A percentile compares a stretch with the other conserved stretches of the same genome.
These are phyloP conservation scores for Phytophthora gonapodyides DNA, from an alignment of 352 stramenopile genomes.

Conservation along the genomic window DNA sequence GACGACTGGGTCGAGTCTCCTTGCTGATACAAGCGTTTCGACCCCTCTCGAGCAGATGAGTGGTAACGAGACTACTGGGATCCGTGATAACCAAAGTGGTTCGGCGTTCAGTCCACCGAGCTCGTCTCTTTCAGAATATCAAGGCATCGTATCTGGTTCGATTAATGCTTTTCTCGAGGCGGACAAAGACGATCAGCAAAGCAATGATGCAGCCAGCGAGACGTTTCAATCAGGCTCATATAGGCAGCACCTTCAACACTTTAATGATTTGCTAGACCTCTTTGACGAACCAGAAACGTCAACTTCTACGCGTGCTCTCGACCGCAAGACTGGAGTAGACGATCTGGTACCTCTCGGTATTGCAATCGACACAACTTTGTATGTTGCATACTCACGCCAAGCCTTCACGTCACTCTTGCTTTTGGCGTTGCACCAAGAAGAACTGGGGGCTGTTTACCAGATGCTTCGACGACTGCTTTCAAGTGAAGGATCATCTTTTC, in stretches of 20 bases:
- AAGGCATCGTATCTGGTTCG: background rate
- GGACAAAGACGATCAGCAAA: slow-evolving; percentile 30
- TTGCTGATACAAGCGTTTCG: background rate
- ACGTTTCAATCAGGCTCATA: slow-evolving; percentile 16
- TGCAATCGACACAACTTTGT: slow-evolving; percentile 33
- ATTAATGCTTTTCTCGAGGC: slow-evolving; percentile 26
- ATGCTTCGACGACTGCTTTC: slow-evolving; percentile 29
- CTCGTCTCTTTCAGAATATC: slow-evolving; percentile 2
- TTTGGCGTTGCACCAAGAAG: slow-evolving; percentile 5
- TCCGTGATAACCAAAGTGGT: slow-evolving; percentile 7
- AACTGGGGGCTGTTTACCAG: slow-evolving; percentile 14
- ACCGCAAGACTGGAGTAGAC: slow-evolving; percentile 8
- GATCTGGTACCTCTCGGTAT: slow-evolving; percentile 41
- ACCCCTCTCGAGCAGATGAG: background rate
- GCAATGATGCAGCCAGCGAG: slow-evolving; percentile 23
- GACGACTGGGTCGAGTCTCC: background rate
- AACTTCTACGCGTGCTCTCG: background rate
- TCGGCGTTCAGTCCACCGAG: background rate
- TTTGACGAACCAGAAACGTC: background rate
- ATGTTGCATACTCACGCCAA: slow-evolving; percentile 39
- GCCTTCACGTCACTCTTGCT: slow-evolving; percentile 35
- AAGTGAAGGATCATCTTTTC: slow-evolving; percentile 13
- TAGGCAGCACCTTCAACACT: background rate
- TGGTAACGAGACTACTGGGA: background rate
- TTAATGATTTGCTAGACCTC: background rate